Evolutionary conservation across 2,329 filamentous ascomycete species (phyloP).

Genomic region (Fusarium circinatum): DNA sequence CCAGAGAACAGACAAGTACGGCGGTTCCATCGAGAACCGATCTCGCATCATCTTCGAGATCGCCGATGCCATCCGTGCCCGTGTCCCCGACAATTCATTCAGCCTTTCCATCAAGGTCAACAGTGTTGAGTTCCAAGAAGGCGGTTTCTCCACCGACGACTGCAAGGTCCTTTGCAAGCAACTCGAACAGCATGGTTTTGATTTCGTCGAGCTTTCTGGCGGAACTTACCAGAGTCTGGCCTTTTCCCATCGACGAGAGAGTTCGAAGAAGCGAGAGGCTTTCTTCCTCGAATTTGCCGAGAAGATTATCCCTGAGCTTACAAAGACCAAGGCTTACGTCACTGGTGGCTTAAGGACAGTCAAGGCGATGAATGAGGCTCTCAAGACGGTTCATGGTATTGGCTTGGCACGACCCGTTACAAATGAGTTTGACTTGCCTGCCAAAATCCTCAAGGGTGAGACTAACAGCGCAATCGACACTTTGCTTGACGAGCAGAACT

Average conservation of each 20-base stretch:
- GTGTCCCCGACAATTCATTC: constrained; percentile 44
- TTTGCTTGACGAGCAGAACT: constrained; percentile 61
- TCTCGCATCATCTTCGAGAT: constrained; percentile 59
- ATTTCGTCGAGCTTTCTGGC: constrained; percentile 69
- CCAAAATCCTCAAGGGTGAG: constrained; percentile 41
- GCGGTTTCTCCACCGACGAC: constrained; percentile 64
- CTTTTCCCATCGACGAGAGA: constrained; percentile 63
- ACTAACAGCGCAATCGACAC: constrained; percentile 59
- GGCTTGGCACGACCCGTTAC: constrained; percentile 59
- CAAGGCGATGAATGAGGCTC: constrained; percentile 66
- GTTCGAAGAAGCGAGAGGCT: constrained; percentile 64
- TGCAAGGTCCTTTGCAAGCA: constrained; percentile 58
- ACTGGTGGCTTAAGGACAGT: constrained; percentile 68
- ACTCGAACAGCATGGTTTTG: constrained; percentile 60
- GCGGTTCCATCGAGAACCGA: constrained; percentile 56
- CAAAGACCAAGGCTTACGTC: constrained; percentile 66
- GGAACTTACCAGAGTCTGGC: constrained; percentile 68
- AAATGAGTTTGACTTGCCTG: constrained; percentile 41
- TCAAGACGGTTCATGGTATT: constrained; percentile 67
- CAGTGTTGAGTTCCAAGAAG: constrained; percentile 64
- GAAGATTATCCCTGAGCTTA: constrained; percentile 55
- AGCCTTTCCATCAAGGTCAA: constrained; percentile 68
- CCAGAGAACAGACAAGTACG: constrained; percentile 62
- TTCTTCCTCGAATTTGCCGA: constrained; percentile 72
- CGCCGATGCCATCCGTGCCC: constrained; percentile 48